Evolutionary conservation across 2,329 filamentous ascomycete species (phyloP).

Genomic region (Balansia obtecta): DNA sequence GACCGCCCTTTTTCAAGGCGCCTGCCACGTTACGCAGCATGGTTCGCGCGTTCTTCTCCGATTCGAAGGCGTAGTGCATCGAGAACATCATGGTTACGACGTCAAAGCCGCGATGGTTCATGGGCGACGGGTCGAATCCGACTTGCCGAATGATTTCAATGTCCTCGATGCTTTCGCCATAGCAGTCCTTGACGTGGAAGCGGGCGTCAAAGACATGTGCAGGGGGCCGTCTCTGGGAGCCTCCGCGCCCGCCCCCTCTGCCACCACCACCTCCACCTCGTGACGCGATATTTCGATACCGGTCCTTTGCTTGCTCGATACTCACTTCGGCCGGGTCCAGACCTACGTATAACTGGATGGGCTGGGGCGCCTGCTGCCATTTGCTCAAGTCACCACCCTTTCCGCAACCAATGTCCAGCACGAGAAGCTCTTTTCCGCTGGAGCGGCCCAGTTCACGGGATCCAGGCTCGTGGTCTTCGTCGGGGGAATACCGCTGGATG

Average conservation of each 20-base stretch:
- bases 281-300: constrained; percentile 62
- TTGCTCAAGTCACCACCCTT: constrained; percentile 94
- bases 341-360: constrained; percentile 86
- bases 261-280: constrained; percentile 44
- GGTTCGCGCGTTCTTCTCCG: constrained; percentile 72
- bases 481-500: constrained; percentile 89
- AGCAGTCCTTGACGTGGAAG: constrained; percentile 88
- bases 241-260: constrained; percentile 41
- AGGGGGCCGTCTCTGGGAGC: constrained; percentile 33
- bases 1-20: constrained; percentile 81
- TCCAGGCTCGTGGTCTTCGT: constrained; percentile 57
- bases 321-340: constrained; percentile 87
- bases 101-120: constrained; percentile 75
- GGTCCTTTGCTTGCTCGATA: constrained; percentile 78
- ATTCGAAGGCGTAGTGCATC: constrained; percentile 97
- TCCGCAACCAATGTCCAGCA: constrained; percentile 90
- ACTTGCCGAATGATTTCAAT: constrained; percentile 74
- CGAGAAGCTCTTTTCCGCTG: constrained; percentile 52
- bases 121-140: constrained; percentile 67
- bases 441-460: constrained; percentile 40
- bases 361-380: constrained; percentile 88
- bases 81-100: constrained; percentile 99
- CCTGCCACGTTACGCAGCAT: constrained; percentile 93
- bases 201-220: constrained; percentile 66
- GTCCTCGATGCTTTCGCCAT: constrained; percentile 69